Base-by-base conservation (phyloP, 352 stramenopile genomes). In the Blastocystis sp. region DNA sequence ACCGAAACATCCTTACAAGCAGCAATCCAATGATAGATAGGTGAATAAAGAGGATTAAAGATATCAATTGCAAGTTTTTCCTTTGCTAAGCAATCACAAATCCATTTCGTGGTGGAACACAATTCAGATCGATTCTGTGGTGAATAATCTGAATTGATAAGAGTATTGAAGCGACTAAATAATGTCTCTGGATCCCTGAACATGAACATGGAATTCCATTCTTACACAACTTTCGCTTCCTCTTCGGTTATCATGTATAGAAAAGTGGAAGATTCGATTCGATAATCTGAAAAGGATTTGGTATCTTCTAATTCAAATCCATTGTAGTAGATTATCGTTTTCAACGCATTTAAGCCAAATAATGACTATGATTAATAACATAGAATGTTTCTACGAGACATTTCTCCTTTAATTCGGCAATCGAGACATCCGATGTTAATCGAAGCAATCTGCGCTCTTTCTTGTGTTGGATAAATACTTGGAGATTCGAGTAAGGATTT, bases 231-330 rank as follows among this genome's bases (percentile, higher is more conserved):
- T n/a, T 66, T 42, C 39, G 71, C 71, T 37, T 83, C 71, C 16
- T 83, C 71, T 42, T 83, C 71, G 12, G 71, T 83, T 12, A 32
- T 66, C 71, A 83, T 83, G n/a, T 65, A 83, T 32, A 83, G 49
- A 24, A 83, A 83, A 9, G 71, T 83, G 14, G 71, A 39, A 43
- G 49, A 21, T 19, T 65, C 29, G n/a, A 83, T 46, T 12, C 71
- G 51, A 24, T 63, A 63, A 11, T 19, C 49, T n/a, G 42, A 65
- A 6, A 83, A n/a, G 1, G 52, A 6, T 1, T 65, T 43, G 1
- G 63, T 49, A 19, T 83, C 71, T 3, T 24, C 6, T 16, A 83
- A 27, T 21, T 65, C 51, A 19, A 16, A 9, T 49, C 71, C 71
- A 42, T 83, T 83, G 49, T 66, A 83, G 29, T 52, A 63, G 11